Percentiles rank a stretch among this genome's conserved stretches.
Evolutionary conservation across 805 yeast species (phyloP).

Genomic region (Vanderwaltozyma tropicalis): DNA sequence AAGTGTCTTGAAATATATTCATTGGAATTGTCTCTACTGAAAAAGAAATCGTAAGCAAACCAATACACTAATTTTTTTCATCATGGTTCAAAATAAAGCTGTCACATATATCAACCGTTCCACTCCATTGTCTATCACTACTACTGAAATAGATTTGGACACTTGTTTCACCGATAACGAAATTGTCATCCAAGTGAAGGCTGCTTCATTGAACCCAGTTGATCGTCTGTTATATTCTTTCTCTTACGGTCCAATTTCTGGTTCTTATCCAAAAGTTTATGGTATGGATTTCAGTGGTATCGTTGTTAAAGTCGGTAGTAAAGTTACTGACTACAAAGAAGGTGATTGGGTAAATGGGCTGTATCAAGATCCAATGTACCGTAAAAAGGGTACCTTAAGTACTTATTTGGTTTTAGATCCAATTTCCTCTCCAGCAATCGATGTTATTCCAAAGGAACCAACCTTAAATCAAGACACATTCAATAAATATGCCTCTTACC

Average conservation of each 20-base stretch:
- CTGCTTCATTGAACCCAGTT: slow-evolving; percentile 27
- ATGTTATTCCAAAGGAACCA: slow-evolving; percentile 29
- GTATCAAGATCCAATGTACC: slow-evolving; percentile 7
- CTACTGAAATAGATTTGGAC: slow-evolving; percentile 17
- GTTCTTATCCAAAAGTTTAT: slow-evolving; percentile 12
- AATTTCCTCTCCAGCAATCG: slow-evolving; percentile 19
- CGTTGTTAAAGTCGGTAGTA: slow-evolving; percentile 18
- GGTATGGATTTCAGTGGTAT: slow-evolving; percentile 25
- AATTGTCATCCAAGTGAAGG: slow-evolving; percentile 21
- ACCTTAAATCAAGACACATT: slow-evolving; percentile 5
- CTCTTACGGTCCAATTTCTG: slow-evolving; percentile 6
- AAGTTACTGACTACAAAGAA: slow-evolving; percentile 12
- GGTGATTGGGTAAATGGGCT: slow-evolving; percentile 25
- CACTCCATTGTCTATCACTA: slow-evolving; percentile 1
- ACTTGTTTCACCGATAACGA: slow-evolving; percentile 16
- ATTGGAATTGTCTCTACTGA: no score
- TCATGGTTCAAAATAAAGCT: slow-evolving; percentile 2
- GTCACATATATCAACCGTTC: slow-evolving; percentile 2
- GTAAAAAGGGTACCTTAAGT: slow-evolving; percentile 33
- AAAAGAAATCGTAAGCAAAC: no score
- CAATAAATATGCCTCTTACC: slow-evolving; percentile 40
- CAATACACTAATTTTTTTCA: no score
- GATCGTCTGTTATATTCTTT: slow-evolving; percentile 15
- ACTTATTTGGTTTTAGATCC: slow-evolving; percentile 38
- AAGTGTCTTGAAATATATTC: no score